Base-by-base conservation (phyloP, 2,329 filamentous ascomycete genomes). In the Coniella vitis region DNA sequence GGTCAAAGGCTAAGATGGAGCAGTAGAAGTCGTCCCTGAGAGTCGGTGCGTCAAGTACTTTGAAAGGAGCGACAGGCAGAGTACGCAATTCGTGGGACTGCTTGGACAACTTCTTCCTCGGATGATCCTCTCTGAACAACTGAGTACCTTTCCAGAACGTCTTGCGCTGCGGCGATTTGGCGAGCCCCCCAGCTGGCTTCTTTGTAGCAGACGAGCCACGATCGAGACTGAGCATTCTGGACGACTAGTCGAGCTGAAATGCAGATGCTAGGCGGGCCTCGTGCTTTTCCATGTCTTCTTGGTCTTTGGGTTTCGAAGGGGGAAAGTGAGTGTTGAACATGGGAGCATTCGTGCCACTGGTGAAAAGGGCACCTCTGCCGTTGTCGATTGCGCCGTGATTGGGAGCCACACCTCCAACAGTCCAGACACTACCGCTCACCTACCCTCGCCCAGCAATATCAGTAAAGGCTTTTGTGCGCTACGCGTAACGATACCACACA, bases 1-100 rank as follows among this genome's bases (percentile, higher is more conserved):
- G 66, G 0, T 86, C 95, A 64, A 95, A 97, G 9, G 93, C 89
- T 47, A 98, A 74, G 2, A 90, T 76, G 0, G 90, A 93, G 67
- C 90, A 96, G 64, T 98, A 98, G 64, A 90, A 98, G 65, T 98
- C 91, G 59, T 97, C 90, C 49, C 89, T 82, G n/a, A 97, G 73
- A 45, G 82, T 80, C 3, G 90, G 90, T 8, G 91, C 91, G 67
- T 96, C 89, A 4, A 98, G 75, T 7, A 96, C 86, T 83, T 86
- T 87, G 69, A 94, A 94, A 4, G 90, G 87, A 16, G 86, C 77
- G 7, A 76, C 74, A 34, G 88, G 86, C 37, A 93, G 71, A 32
- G 71, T 65, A 47, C 75, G 70, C 49, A 60, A 57, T 47, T 65
- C 57, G 32, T 55, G 32, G 9, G 39, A 19, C n/a, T 20, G 57